Evolutionary conservation across 2,329 filamentous ascomycete species (phyloP), one percentile per base, ranked within the genome.

Genomic region (Colletotrichum noveboracense): DNA sequence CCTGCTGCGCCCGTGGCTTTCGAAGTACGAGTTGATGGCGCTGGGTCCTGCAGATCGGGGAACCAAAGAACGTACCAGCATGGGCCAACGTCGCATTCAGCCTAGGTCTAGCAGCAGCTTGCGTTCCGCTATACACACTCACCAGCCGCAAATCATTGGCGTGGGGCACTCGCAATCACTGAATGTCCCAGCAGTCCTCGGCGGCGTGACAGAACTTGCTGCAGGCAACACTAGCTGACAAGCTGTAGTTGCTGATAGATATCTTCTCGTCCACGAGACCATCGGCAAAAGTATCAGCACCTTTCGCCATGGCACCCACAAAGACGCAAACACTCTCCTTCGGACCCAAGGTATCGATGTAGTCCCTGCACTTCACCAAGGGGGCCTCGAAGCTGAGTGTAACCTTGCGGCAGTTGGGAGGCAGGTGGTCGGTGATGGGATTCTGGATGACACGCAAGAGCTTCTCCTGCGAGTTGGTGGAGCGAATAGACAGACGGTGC

Each of bases 131-230:
- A 43, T 32, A 18, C 58, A 6, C 26, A 34, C 26, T 48, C 24
- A 61, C 13, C 58, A 60, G 24, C 64, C 21, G 28, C n/a, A 52
- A 60, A 21, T 48, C 18, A 9, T 32, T n/a, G 9, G 18, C 7
- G 58, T 32, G 18, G 30, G n/a, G 12, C 32, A 5, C 14, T 14
- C 13, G n/a, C 32, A 28, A 61, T 90, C 93, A 99, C 81, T 98
- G 91, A 80, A 99, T 94, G 83, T 95, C 93, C 97, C 97, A 99
- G 43, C 94, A 94, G 85, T 99, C 97, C 87, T 99, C 97, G 58
- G 96, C 96, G 55, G 96, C 97, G 86, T 99, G 97, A 86, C 97
- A 98, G 89, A 99, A 98, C 86, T 98, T 99, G 92, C 96, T 98
- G 90, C 97, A 99, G 58, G 97, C 96, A 77, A 99, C 97, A 88